Evolutionary conservation across 257 asterid genomes (phyloP).

Genomic region (Striga asiatica): DNA sequence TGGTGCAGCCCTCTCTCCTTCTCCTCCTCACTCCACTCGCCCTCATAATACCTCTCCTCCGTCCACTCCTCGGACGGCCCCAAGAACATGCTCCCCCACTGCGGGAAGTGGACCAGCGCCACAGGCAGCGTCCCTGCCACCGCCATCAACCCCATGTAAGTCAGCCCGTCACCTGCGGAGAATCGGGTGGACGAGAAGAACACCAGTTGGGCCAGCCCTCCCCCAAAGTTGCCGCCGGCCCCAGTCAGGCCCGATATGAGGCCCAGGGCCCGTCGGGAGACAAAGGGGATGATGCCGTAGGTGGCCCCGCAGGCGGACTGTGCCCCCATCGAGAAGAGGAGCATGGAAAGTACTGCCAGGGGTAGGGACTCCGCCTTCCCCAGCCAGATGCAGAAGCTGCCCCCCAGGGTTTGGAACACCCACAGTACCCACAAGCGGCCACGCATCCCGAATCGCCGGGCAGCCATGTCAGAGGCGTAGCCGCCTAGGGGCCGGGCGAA

Average conservation of each 20-base stretch:
- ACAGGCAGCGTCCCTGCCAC: conserved; percentile 39
- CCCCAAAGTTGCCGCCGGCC: conserved; percentile 39
- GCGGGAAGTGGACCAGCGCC: conserved; percentile 44
- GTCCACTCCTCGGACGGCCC: conserved; percentile 21
- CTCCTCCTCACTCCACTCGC: conserved; percentile 45
- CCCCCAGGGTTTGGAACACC: conserved; percentile 31
- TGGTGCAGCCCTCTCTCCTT: conserved; percentile 44
- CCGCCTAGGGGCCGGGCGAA: conserved; percentile 27
- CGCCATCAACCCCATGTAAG: conserved; percentile 36
- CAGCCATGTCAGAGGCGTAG: conserved; percentile 19
- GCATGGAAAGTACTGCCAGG: conserved; percentile 22
- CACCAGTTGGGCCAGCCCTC: conserved; percentile 27
- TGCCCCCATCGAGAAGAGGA: conserved; percentile 31
- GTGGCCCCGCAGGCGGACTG: conserved; percentile 35
- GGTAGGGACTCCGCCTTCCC: conserved; percentile 22
- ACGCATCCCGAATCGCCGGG: conserved; percentile 28
- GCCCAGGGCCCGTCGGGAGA: conserved; percentile 20
- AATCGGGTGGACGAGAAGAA: conserved; percentile 31
- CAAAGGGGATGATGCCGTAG: conserved; percentile 33
- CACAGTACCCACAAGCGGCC: conserved; percentile 29
- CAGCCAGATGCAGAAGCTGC: conserved; percentile 27
- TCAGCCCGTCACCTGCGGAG: conserved; percentile 31
- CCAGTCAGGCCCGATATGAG: conserved; percentile 37
- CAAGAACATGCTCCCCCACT: conserved; percentile 61
- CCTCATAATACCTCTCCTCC: conserved; percentile 43